A percentile compares a stretch with the other conserved stretches of the same genome.
Conservation (phyloP, 2,329 filamentous ascomycete species). For the Exophiala spinifera region DNA sequence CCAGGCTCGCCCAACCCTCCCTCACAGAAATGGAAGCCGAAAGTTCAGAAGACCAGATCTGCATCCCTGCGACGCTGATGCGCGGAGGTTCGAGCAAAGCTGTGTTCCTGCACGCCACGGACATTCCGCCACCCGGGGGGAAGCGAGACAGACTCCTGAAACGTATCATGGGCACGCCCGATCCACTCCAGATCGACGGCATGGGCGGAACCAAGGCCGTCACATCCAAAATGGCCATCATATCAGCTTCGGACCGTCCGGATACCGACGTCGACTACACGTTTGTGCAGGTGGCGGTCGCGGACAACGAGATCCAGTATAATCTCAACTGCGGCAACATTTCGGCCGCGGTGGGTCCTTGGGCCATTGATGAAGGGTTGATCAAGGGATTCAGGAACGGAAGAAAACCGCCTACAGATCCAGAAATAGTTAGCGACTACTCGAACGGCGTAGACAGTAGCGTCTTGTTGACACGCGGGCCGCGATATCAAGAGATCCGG, state of each 20-base stretch:
- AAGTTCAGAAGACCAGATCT: too few species aligned
- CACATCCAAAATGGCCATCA: conserved; percentile 67
- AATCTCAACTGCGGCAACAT: conserved; percentile 23
- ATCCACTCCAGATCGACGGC: conserved; percentile 67
- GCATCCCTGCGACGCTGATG: too few species aligned
- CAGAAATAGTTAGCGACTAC: too few species aligned
- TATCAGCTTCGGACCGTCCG: conserved; percentile 50
- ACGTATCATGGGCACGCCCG: conserved; percentile 22
- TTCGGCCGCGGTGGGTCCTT: conserved; percentile 21
- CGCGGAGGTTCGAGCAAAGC: too few species aligned
- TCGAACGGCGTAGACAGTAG: too few species aligned
- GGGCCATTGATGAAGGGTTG: conserved; percentile 24
- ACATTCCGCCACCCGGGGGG: too few species aligned
- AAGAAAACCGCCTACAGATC: too few species aligned
- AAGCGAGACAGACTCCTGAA: conserved; percentile 15
- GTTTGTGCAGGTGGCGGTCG: conserved; percentile 65
- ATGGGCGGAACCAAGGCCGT: conserved; percentile 66
- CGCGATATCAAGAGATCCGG: conserved; percentile 20
- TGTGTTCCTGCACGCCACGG: too few species aligned
- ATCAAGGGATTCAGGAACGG: too few species aligned
- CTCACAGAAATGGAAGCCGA: too few species aligned
- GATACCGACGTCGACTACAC: conserved; percentile 66
- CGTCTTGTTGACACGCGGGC: too few species aligned
- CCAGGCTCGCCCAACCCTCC: too few species aligned
- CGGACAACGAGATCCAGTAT: conserved; percentile 37